Evolutionary conservation across 257 asterid species (phyloP).

Genomic region (Solanum etuberosum): DNA sequence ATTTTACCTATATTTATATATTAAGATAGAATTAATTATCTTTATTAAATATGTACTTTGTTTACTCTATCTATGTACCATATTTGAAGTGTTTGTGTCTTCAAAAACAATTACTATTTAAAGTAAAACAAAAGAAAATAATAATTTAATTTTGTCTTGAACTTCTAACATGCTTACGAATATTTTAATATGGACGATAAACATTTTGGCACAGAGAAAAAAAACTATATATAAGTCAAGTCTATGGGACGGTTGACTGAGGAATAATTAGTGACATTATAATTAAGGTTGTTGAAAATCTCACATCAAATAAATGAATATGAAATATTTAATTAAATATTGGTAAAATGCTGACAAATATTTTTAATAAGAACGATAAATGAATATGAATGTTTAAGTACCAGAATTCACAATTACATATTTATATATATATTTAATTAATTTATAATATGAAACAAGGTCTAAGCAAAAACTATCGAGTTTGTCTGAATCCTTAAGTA

Average conservation of each 20-base stretch:
- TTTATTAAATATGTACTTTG: not conserved
- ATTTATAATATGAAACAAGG: not conserved
- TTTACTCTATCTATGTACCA: not conserved
- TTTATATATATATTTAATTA: too few species aligned
- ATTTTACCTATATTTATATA: not conserved
- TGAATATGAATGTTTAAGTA: not conserved
- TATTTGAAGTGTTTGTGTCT: not conserved
- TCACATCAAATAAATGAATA: not conserved
- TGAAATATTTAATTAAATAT: too few species aligned
- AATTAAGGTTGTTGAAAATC: not conserved
- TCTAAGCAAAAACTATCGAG: not conserved
- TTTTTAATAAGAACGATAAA: not conserved
- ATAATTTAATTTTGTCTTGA: not conserved
- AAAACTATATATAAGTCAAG: not conserved
- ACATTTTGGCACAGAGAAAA: not conserved
- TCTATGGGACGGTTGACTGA: not conserved
- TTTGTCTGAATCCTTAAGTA: not conserved
- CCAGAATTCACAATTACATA: too few species aligned
- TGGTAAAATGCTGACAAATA: not conserved
- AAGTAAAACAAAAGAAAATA: not conserved
- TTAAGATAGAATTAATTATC: not conserved
- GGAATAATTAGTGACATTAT: not conserved
- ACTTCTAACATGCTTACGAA: not conserved
- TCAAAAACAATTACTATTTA: not conserved
- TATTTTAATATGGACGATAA: not conserved